Evolutionary conservation across 805 yeast genomes (phyloP), one percentile per base, ranked within the genome.

Genomic region (Wickerhamiella slavikovae): DNA sequence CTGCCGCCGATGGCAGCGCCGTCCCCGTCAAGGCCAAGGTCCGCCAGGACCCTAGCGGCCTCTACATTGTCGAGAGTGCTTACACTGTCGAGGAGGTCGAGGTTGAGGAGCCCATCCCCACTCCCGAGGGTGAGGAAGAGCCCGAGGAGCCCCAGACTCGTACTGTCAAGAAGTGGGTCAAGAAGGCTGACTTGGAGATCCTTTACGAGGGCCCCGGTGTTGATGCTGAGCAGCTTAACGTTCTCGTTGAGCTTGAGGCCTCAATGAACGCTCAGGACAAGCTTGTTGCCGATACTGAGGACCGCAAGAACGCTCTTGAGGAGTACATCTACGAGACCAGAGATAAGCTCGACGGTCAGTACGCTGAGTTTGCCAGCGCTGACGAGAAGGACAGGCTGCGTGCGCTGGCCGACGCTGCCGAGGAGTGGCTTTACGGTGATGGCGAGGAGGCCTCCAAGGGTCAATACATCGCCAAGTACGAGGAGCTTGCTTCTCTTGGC

Each of bases 381-480:
- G 80, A 71, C 48, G 98, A 89, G 68, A 85, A 85, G 69, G 61
- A 59, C 40, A 76, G 67, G 50, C 65, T 89, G 48, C 54, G 66
- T 29, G 76, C 60, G 36, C 65, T 75, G 65, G 67, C 89, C 52
- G 53, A 64, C 49, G 74, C 71, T 55, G 71, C 96, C 41, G 98
- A 89, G 67, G 94, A 85, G 51, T 89, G 99, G 99, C 70, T 89
- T 49, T 89, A 89, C 58, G 93, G 77, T 38, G 98, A 82, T 34
- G 96, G 96, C 51, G 82, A 78, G 52, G 99, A 89, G 56, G 69
- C 95, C 38, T 66, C 83, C 49, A 83, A 89, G 70, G 98, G 89
- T 46, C 79, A 76, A 55, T 89, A 85, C 66, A 73, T 91, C 58
- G 96, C 98, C 50, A 83, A 78, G 60, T 82, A 82, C 60, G 96